Conservation (phyloP, 2,329 filamentous ascomycete genomes). For the Emergomyces pasteurianus region DNA sequence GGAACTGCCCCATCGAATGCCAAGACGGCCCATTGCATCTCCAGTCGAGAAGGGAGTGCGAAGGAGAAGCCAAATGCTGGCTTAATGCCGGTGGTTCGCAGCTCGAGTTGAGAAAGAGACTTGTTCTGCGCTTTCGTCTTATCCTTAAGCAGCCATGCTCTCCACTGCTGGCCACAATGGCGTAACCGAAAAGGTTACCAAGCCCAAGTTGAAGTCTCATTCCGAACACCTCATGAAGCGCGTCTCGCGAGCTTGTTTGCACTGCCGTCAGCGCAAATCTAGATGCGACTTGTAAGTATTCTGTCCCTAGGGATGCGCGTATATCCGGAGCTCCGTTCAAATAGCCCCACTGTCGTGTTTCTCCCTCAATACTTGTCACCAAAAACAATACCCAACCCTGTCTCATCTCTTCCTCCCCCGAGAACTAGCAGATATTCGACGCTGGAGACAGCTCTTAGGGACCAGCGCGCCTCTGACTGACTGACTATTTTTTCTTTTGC, state of each 20-base stretch:
- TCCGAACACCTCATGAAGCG: slow-evolving; percentile 30
- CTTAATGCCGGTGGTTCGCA: slow-evolving; percentile 1
- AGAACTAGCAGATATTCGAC: not conserved
- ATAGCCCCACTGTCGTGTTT: not conserved
- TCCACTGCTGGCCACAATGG: slow-evolving; percentile 6
- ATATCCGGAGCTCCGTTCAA: not conserved
- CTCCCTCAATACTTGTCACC: too few species aligned
- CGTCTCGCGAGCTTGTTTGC: slow-evolving; percentile 37
- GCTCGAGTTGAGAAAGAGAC: slow-evolving; percentile 1
- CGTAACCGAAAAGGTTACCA: slow-evolving; percentile 8
- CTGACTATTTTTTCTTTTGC: not conserved
- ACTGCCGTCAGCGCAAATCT: slow-evolving; percentile 39
- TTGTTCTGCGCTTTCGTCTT: not conserved
- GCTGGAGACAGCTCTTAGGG: not conserved
- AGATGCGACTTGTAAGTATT: slow-evolving; percentile 40
- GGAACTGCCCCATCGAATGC: not conserved
- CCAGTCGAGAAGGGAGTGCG: not conserved
- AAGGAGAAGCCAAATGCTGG: not conserved
- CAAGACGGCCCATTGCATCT: not conserved
- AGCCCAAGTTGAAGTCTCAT: slow-evolving; percentile 16
- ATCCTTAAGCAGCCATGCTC: slow-evolving; percentile 5
- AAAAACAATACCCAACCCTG: not conserved
- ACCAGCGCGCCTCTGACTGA: slow-evolving; percentile 2
- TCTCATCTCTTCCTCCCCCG: not conserved
- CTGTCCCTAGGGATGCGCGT: too few species aligned